Base-by-base conservation (phyloP, 768 basidiomycete genomes). In the Mycena crocata region DNA sequence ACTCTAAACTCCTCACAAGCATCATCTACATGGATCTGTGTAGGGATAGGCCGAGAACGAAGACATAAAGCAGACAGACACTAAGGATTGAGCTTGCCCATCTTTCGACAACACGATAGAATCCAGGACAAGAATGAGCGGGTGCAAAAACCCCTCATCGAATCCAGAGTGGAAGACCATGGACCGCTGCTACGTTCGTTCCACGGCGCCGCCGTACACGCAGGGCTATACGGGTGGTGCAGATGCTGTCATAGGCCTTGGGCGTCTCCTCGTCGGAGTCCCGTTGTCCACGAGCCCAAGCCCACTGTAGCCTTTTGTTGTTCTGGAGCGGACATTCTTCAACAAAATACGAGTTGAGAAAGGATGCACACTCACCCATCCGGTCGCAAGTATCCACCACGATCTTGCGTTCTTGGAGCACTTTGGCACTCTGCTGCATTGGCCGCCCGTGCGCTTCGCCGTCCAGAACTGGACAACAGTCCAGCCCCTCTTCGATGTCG, bases 181-280 rank as follows among this genome's bases (percentile, higher is more conserved):
- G n/a, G n/a, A n/a, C 62, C 87, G 82, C 79, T 89, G 84, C 69
- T 86, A 81, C 57, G 88, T 88, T 67, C 93, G 86, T 76, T 97
- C 95, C 28, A 94, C 94, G 7, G 91, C 94, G 0, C 95, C 95
- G 75, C 97, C 95, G 76, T 98, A 98, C n/a, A 92, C 94, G 78
- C 91, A 96, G 17, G 86, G 50, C 42, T 62, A 86, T 28, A 88
- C 83, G 88, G 86, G 23, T 79, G 84, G 51, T 85, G 86, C 67
- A 72, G 73, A 31, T 72, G 75, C 40, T 77, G 77, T 71, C 76
- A 79, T 19, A 71, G 74, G 13, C 62, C 70, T 23, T 77, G 74
- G 30, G 72, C 12, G 72, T 72, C n/a, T 77, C 72, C 17, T 77
- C 85, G 26, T 88, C 88, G 12, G 83, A 82, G 51, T 89, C 89